Evolutionary conservation across 768 basidiomycete genomes (phyloP).

Genomic region (Mrakia hoshinonis): DNA sequence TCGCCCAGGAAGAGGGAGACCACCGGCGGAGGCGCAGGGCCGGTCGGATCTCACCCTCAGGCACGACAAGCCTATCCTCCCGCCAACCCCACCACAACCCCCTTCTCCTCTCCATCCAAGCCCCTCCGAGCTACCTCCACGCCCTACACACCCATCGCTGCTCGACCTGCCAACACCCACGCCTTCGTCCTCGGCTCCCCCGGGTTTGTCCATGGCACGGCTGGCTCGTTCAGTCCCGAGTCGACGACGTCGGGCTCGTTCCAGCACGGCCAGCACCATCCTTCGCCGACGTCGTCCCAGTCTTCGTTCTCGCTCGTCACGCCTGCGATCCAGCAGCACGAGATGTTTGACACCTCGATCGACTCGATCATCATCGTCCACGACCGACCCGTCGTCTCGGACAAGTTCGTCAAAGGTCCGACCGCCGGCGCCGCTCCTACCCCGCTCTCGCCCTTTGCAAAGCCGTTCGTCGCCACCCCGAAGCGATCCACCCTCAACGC

Average conservation of each 20-base stretch:
- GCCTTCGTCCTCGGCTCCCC: neutral
- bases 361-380: slow-evolving; percentile 25
- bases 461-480: slow-evolving; percentile 8
- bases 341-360: neutral
- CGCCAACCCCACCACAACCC: neutral
- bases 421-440: neutral
- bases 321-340: slow-evolving; percentile 1
- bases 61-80: neutral
- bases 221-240: neutral
- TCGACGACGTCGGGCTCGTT: neutral
- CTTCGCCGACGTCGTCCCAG: slow-evolving; percentile 3
- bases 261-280: neutral
- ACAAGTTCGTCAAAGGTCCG: slow-evolving; percentile 15
- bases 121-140: slow-evolving; percentile 10
- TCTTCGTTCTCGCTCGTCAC: slow-evolving; percentile 7
- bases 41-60: neutral
- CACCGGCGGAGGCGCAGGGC: neutral
- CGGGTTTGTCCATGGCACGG: neutral
- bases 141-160: neutral
- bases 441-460: slow-evolving; percentile 18
- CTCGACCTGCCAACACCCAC: neutral
- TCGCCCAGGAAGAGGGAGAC: slow-evolving; percentile 1
- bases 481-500: neutral
- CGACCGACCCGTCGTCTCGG: slow-evolving; percentile 20
- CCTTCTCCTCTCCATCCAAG: neutral